Conservation (phyloP, 1,284 basidiomycete species). For the Puccinia polysora region DNA sequence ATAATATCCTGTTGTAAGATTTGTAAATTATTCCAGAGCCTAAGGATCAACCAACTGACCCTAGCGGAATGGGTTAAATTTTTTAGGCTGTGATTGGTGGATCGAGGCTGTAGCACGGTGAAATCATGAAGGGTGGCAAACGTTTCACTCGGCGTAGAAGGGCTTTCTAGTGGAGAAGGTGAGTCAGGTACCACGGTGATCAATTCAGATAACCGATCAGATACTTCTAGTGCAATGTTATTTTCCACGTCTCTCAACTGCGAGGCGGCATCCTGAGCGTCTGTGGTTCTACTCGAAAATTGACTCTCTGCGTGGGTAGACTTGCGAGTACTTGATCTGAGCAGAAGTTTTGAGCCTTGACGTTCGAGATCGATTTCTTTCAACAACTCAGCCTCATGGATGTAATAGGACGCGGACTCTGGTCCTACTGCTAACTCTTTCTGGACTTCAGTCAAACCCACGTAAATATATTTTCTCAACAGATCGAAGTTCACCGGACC, state of each 20-base stretch:
- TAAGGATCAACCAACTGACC: background rate
- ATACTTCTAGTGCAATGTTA: slow-evolving; percentile 20
- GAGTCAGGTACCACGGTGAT: background rate
- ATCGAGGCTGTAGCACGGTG: background rate
- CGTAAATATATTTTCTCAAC: slow-evolving; percentile 48
- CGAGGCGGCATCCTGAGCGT: background rate
- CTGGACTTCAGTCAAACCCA: slow-evolving; percentile 50
- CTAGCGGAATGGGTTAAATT: background rate
- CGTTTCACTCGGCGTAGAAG: background rate
- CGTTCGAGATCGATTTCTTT: slow-evolving; percentile 15
- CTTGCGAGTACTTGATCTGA: background rate
- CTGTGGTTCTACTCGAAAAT: background rate
- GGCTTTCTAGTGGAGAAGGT: background rate
- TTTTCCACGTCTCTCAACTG: background rate
- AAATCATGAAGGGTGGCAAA: background rate
- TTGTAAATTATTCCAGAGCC: slow-evolving; percentile 24
- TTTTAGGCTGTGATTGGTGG: background rate
- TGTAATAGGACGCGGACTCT: background rate
- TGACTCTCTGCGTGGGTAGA: background rate
- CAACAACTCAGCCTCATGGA: slow-evolving; percentile 7
- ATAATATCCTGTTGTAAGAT: slow-evolving; percentile 4
- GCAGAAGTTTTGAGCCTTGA: background rate
- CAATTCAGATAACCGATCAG: background rate
- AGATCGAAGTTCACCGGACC: slow-evolving; percentile 49
- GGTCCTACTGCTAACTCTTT: slow-evolving; percentile 21